phyloP scores from a whole-genome alignment of 1,284 basidiomycete genomes.

The Rhodofomes roseus region DNA sequence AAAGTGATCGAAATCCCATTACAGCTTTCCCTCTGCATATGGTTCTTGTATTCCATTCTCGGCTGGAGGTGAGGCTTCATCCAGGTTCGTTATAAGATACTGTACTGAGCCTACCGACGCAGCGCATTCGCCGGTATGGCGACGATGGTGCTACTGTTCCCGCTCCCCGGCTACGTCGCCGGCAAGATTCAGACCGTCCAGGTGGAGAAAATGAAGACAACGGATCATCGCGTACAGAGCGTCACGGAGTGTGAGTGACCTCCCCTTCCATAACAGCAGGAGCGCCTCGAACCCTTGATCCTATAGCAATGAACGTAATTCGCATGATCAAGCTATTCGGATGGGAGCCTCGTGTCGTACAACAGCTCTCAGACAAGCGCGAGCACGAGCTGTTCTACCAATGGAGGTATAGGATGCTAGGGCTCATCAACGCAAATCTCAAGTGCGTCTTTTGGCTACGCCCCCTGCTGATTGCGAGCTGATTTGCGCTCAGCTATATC shows the following conservation, averaged over 20 bases:
- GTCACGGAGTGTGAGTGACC: conserved; percentile 10
- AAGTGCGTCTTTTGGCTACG: conserved; percentile 29
- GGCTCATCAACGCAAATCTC: conserved; percentile 30
- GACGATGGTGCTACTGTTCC: conserved; percentile 47
- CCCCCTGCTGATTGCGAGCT: not conserved
- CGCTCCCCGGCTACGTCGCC: conserved; percentile 41
- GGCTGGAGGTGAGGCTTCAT: conserved; percentile 38
- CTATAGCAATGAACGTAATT: conserved; percentile 7
- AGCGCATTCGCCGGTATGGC: conserved; percentile 48
- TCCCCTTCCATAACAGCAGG: not conserved
- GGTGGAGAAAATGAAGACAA: conserved; percentile 31
- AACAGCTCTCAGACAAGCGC: conserved; percentile 42
- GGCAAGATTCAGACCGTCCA: conserved; percentile 28
- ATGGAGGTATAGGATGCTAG: conserved; percentile 37
- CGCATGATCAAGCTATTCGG: conserved; percentile 46
- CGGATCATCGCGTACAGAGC: conserved; percentile 42
- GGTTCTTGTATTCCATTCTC: conserved; percentile 42
- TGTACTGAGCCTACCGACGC: not conserved
- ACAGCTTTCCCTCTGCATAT: conserved; percentile 28
- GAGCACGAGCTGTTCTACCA: conserved; percentile 52
- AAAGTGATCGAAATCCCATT: conserved; percentile 33
- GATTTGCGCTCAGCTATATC: conserved; percentile 34
- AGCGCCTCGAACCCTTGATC: not conserved
- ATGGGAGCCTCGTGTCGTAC: conserved; percentile 47
- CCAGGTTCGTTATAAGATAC: not conserved